Evolutionary conservation across 768 basidiomycete genomes (phyloP).

Genomic region (Mycena kentingensis): DNA sequence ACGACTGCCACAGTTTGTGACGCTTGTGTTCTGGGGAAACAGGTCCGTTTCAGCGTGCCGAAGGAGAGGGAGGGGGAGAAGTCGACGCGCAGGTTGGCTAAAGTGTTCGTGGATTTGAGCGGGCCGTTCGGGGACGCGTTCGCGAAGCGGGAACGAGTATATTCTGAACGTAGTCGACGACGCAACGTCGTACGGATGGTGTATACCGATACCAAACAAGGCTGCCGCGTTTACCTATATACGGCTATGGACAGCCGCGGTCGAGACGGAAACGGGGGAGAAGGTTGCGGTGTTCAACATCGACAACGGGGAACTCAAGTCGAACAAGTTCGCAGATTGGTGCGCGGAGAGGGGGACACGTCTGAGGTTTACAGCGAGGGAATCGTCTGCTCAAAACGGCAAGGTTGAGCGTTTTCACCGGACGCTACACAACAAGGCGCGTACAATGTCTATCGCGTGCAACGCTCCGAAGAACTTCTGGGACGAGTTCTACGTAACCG

Average conservation of each 20-base stretch:
- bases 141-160: slow-evolving; percentile 29
- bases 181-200: slow-evolving; percentile 30
- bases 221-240: slow-evolving; percentile 26
- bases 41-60: slow-evolving; percentile 35
- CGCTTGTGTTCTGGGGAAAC: slow-evolving; percentile 41
- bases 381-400: slow-evolving; percentile 41
- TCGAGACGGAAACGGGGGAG: slow-evolving; percentile 24
- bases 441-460: slow-evolving; percentile 30
- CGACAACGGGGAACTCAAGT: slow-evolving; percentile 29
- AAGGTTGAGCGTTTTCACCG: slow-evolving; percentile 37
- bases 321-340: slow-evolving; percentile 15
- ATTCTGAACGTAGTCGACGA: slow-evolving; percentile 40
- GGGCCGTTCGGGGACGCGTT: slow-evolving; percentile 25
- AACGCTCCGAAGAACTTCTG: slow-evolving; percentile 31
- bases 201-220: slow-evolving; percentile 35
- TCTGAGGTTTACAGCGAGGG: slow-evolving; percentile 28
- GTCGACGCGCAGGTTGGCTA: slow-evolving; percentile 29
- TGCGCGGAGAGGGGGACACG: slow-evolving; percentile 13
- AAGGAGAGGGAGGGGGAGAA: slow-evolving; percentile 28
- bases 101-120: slow-evolving; percentile 35
- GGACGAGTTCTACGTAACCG: slow-evolving; percentile 37
- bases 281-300: slow-evolving; percentile 21
- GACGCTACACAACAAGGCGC: slow-evolving; percentile 33
- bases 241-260: slow-evolving; percentile 29
- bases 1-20: slow-evolving; percentile 4